Evolutionary conservation across 2,329 filamentous ascomycete species (phyloP).

Genomic region (Pseudogymnoascus sp.): DNA sequence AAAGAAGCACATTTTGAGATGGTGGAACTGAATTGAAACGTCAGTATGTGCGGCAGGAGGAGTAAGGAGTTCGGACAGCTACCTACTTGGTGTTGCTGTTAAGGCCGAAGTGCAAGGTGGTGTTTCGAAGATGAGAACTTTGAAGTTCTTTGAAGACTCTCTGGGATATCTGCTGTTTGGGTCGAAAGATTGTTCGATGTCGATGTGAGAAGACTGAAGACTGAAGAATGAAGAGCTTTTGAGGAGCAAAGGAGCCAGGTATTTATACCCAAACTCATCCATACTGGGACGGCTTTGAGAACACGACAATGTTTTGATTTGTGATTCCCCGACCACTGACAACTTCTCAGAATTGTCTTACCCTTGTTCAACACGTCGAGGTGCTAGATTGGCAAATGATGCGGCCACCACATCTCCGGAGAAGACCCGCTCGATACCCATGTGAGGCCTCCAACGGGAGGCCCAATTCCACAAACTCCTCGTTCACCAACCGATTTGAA

Average conservation of each 20-base stretch:
- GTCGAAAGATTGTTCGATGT: conserved; percentile 15
- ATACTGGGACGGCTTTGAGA: neutral
- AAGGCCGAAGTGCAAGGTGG: conserved; percentile 12
- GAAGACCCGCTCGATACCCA: conserved; percentile 4
- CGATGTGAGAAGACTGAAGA: conserved; percentile 13
- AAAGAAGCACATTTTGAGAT: conserved; percentile 81
- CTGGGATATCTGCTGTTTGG: conserved; percentile 13
- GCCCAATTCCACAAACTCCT: neutral
- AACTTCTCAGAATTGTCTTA: conserved; percentile 2
- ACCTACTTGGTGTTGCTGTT: conserved; percentile 14
- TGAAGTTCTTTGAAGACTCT: conserved; percentile 14
- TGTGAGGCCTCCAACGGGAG: conserved; percentile 1
- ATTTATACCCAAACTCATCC: conserved; percentile 4
- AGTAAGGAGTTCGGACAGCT: conserved; percentile 19
- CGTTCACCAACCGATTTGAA: neutral
- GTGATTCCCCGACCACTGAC: neutral
- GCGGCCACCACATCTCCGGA: neutral
- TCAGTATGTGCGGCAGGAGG: conserved; percentile 12
- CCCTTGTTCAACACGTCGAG: conserved; percentile 8
- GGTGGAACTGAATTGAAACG: neutral
- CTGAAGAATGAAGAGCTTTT: conserved; percentile 5
- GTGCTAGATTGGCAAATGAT: neutral
- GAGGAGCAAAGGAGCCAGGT: neutral
- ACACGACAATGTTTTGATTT: conserved; percentile 6
- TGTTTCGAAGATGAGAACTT: conserved; percentile 15